Conservation (phyloP, 2,329 filamentous ascomycete genomes). For the Amesomyces nigricolor region DNA sequence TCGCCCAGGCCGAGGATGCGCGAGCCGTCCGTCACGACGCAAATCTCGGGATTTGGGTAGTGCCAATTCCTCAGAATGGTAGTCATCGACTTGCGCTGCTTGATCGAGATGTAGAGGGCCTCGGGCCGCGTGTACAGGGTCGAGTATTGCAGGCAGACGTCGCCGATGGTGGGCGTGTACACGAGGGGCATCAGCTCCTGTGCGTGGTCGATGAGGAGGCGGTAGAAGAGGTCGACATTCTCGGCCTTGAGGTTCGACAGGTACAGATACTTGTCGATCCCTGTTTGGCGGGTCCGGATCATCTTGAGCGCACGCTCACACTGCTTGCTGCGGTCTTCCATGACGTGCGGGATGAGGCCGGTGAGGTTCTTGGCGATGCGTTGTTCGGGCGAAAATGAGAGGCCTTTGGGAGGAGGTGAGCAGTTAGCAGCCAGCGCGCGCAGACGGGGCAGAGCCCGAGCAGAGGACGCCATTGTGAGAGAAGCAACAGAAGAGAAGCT, state of each 20-base stretch:
- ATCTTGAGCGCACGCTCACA: conserved; percentile 65
- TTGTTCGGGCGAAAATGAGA: conserved; percentile 60
- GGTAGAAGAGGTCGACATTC: conserved; percentile 78
- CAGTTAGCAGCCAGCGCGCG: conserved; percentile 20
- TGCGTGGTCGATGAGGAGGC: conserved; percentile 70
- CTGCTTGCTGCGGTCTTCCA: conserved; percentile 55
- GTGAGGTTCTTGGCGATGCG: conserved; percentile 60
- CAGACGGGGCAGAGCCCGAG: conserved; percentile 8
- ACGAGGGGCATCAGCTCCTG: conserved; percentile 77
- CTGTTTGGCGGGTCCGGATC: conserved; percentile 62
- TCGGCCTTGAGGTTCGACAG: conserved; percentile 68
- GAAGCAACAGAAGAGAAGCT: too few species aligned
- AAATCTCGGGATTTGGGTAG: conserved; percentile 83
- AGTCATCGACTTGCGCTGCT: conserved; percentile 84
- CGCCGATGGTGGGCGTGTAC: conserved; percentile 87
- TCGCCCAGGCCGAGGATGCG: conserved; percentile 90
- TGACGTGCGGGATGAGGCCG: conserved; percentile 59
- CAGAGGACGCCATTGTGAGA: conserved; percentile 1
- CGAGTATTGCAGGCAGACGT: conserved; percentile 94
- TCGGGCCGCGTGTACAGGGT: conserved; percentile 93
- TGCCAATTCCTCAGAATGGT: conserved; percentile 93
- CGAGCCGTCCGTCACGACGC: conserved; percentile 92
- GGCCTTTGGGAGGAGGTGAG: conserved; percentile 38
- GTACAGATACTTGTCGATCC: conserved; percentile 80
- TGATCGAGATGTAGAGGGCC: conserved; percentile 92